These are phyloP conservation scores for Podospora conica DNA, from an alignment of 495 filamentous ascomycete genomes.

Conservation along the genomic window DNA sequence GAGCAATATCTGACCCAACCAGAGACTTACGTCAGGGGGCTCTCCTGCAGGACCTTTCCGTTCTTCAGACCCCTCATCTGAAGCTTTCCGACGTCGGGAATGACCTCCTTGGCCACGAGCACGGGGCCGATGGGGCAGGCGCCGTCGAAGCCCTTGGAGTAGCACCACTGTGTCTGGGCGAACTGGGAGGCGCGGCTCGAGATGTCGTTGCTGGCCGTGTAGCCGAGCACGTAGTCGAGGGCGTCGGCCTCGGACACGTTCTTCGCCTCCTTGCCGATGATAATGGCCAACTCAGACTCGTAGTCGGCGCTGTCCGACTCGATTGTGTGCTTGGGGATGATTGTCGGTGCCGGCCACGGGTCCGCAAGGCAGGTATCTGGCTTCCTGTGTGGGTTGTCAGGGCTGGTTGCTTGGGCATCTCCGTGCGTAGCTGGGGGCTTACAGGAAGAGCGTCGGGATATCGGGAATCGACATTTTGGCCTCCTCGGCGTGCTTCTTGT, in stretches of 20 bases:
- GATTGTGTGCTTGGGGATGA: conserved; percentile 40
- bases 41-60: conserved; percentile 44
- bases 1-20: not conserved
- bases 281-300: conserved; percentile 44
- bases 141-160: conserved; percentile 44
- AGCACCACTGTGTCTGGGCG: conserved; percentile 43
- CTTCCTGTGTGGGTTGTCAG: conserved; percentile 22
- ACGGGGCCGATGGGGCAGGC: conserved; percentile 47
- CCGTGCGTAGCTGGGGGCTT: conserved; percentile 6
- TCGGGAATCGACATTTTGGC: conserved; percentile 40
- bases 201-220: conserved; percentile 44
- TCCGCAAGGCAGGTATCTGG: conserved; percentile 37
- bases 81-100: conserved; percentile 39
- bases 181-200: conserved; percentile 38
- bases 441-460: conserved; percentile 42
- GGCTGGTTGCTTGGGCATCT: not conserved
- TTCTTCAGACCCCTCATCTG: conserved; percentile 41
- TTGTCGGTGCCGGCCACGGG: conserved; percentile 41
- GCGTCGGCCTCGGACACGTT: conserved; percentile 43
- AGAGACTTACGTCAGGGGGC: conserved; percentile 41
- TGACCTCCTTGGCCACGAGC: conserved; percentile 46
- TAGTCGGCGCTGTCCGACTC: conserved; percentile 37
- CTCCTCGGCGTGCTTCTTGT: conserved; percentile 41
- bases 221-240: conserved; percentile 40
- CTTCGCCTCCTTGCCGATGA: conserved; percentile 42